These are phyloP conservation scores for Peltaster fructicola DNA, from an alignment of 2,329 filamentous ascomycete species.

Conservation along the genomic window DNA sequence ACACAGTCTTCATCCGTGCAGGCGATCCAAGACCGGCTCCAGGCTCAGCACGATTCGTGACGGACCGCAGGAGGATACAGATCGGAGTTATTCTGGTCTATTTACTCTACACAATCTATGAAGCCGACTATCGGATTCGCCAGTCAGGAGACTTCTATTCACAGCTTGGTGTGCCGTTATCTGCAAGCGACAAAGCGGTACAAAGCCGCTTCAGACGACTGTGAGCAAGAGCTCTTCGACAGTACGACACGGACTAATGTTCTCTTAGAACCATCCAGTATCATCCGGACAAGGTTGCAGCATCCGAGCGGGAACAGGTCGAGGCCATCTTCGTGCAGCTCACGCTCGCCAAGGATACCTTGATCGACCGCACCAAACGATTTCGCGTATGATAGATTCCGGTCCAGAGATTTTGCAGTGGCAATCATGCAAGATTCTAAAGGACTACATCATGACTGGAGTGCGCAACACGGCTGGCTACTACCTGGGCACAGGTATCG, in stretches of 20 bases:
- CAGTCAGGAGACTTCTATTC: conserved; percentile 60
- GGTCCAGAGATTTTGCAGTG: conserved; percentile 54
- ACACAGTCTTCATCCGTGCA: conserved; percentile 73
- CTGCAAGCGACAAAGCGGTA: conserved; percentile 56
- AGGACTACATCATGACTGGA: conserved; percentile 55
- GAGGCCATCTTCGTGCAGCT: conserved; percentile 59
- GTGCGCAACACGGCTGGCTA: conserved; percentile 42
- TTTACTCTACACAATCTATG: conserved; percentile 81
- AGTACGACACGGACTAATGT: too few species aligned
- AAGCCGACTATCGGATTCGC: conserved; percentile 68
- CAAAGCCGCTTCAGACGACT: conserved; percentile 73
- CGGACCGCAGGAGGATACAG: conserved; percentile 67
- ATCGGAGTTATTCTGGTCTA: conserved; percentile 69
- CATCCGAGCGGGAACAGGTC: conserved; percentile 21
- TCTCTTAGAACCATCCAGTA: conserved; percentile 31
- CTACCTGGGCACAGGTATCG: conserved; percentile 39
- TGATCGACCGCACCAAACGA: conserved; percentile 56
- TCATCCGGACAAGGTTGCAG: conserved; percentile 69
- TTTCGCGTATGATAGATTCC: conserved; percentile 86
- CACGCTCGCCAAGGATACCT: conserved; percentile 65
- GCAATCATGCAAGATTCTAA: conserved; percentile 47
- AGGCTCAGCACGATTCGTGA: conserved; percentile 48
- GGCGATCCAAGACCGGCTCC: conserved; percentile 61
- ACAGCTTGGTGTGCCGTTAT: conserved; percentile 50
- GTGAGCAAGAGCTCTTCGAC: conserved; percentile 7